Evolutionary conservation across 805 yeast genomes (phyloP).

Genomic region (Yamadazyma kitorensis): DNA sequence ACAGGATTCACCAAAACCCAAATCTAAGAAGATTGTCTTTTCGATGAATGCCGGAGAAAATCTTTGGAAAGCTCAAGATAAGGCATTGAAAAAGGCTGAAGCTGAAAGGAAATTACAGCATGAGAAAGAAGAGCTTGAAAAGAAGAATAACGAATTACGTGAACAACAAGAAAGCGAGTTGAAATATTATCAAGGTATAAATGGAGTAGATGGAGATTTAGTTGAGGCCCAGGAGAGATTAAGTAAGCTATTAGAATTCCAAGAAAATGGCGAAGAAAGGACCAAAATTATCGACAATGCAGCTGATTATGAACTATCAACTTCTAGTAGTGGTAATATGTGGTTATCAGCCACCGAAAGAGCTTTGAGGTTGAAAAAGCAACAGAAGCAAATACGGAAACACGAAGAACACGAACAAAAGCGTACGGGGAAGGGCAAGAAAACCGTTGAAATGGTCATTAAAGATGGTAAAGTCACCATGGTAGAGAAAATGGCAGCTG

Average conservation of each 20-base stretch:
- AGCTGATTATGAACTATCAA: conserved; percentile 75
- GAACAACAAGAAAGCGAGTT: conserved; percentile 43
- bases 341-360: conserved; percentile 90
- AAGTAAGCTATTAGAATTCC: conserved; percentile 73
- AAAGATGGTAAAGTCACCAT: conserved; percentile 75
- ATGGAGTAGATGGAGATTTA: conserved; percentile 55
- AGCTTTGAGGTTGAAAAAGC: conserved; percentile 82
- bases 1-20: conserved; percentile 14
- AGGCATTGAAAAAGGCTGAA: conserved; percentile 59
- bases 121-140: conserved; percentile 20
- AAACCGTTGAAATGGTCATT: conserved; percentile 74
- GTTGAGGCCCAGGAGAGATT: conserved; percentile 69
- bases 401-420: conserved; percentile 57
- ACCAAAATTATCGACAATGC: conserved; percentile 92
- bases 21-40: conserved; percentile 49
- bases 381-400: conserved; percentile 70
- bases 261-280: conserved; percentile 83
- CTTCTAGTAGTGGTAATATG: conserved; percentile 45
- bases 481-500: conserved; percentile 41
- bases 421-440: conserved; percentile 70
- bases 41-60: conserved; percentile 59
- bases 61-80: conserved; percentile 66
- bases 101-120: conserved; percentile 26
- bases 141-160: conserved; percentile 17
- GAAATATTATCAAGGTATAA: conserved; percentile 40